Base-by-base conservation (phyloP, 2,329 filamentous ascomycete species). In the Aspergillus vadensis region DNA sequence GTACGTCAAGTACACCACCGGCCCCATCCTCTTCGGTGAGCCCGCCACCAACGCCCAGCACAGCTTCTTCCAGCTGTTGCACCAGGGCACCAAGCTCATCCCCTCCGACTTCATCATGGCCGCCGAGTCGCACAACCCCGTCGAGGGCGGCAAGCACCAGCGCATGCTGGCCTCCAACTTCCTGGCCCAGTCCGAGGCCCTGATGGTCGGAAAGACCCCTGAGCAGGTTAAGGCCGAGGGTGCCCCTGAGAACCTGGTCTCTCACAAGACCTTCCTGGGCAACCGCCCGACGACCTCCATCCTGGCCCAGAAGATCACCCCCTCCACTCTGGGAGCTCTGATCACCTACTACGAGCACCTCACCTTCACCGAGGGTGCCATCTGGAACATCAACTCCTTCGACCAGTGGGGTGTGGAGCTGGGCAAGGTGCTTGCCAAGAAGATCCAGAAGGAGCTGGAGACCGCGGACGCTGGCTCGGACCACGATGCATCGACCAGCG, bases 341-440 rank as follows among this genome's bases (percentile, higher is more conserved):
- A 99, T 99, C 71, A 94, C 92, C 67, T 99, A 98, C 86, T 99
- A 99, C 80, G 95, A 99, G 85, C 95, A 99, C 81, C 82, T 98
- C 63, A 98, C 95, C 59, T 99, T 99, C 79, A 96, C 91, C 39
- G 95, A 99, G 82, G 95, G 95, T 72, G 94, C 93, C 55, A 85
- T 99, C 76, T 99, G 95, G 95, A 96, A 98, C 82, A 97, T 99
- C 84, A 99, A 99, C 87, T 92, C 89, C 74, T 99, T 98, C 76
- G 95, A 99, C 82, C 95, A 99, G 84, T 99, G 95, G 95, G 95
- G 95, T 81, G 95, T 99, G 48, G 95, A 99, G 85, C 83, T 99
- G 64, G 95, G 95, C 78, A 99, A 99, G 89, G 88, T 90, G 43
- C 83, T 99, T 67, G 95, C 95, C 63, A 98, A 94, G 88, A 93